phyloP scores from a whole-genome alignment of 75 land plant genomes.

The Sequoia sempervirens region DNA sequence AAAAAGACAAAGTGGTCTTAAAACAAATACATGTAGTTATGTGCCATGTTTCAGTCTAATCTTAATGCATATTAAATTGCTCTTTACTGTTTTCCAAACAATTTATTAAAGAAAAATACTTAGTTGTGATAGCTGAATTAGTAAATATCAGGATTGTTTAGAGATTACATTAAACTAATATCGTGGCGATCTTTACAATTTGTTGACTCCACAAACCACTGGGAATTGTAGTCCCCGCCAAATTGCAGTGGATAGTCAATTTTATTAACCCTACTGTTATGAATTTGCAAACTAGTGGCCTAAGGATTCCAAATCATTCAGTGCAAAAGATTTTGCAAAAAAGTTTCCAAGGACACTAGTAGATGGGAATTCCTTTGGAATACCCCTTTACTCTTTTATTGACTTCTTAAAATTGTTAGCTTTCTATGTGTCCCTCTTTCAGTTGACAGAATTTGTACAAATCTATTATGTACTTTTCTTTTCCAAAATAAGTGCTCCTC shows the following conservation, averaged over 20 bases:
- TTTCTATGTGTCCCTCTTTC: neutral
- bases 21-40: neutral
- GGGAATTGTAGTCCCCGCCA: neutral
- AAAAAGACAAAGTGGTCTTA: neutral
- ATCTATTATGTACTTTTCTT: neutral
- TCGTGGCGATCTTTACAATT: neutral
- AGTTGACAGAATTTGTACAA: neutral
- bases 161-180: too few relatives aligned
- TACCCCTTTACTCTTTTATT: neutral
- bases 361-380: too few relatives aligned
- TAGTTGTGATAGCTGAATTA: too few relatives aligned
- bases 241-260: neutral
- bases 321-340: neutral
- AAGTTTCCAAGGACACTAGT: neutral
- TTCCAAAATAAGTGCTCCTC: neutral
- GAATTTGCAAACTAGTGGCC: neutral
- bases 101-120: too few relatives aligned
- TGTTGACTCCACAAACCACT: neutral
- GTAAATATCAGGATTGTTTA: too few relatives aligned
- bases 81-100: neutral
- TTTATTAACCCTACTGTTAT: neutral
- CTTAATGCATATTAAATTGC: neutral
- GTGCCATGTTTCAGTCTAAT: neutral
- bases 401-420: neutral
- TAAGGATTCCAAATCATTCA: neutral